phyloP scores from a whole-genome alignment of 495 filamentous ascomycete species.

The Daldinia grandis region DNA sequence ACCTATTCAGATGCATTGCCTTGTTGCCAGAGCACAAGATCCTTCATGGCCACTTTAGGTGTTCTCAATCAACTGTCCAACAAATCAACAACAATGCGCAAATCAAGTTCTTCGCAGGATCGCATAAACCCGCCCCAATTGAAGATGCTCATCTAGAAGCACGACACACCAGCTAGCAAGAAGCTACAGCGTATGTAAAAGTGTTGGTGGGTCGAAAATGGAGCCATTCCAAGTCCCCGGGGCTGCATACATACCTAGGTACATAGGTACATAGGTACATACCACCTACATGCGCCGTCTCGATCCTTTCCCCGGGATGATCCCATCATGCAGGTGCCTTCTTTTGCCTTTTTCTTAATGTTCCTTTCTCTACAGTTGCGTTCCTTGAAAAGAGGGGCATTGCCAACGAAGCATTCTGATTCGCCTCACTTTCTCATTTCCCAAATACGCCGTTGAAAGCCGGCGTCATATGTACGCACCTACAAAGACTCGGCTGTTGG shows the following conservation, averaged over 20 bases:
- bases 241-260: too few species aligned
- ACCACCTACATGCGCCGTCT: too few species aligned
- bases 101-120: not conserved
- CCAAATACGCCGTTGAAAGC: not conserved
- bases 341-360: slow-evolving; percentile 1
- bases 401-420: slow-evolving; percentile 14
- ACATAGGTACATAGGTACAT: too few species aligned
- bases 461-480: too few species aligned
- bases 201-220: slow-evolving; percentile 21
- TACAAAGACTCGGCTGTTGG: not conserved
- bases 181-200: slow-evolving; percentile 1
- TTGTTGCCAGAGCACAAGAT: slow-evolving; percentile 6
- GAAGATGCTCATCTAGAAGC: slow-evolving; percentile 11
- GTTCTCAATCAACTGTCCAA: not conserved
- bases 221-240: slow-evolving; percentile 35
- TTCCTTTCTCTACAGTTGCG: slow-evolving; percentile 4
- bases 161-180: slow-evolving; percentile 12
- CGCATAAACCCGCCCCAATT: slow-evolving; percentile 1
- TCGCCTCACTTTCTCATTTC: slow-evolving; percentile 34
- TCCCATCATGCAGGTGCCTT: not conserved
- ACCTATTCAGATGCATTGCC: not conserved
- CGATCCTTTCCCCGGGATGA: slow-evolving; percentile 9
- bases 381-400: slow-evolving; percentile 17
- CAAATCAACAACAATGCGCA: not conserved
- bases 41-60: not conserved